Conservation (phyloP, 2,329 filamentous ascomycete species). For the Bimuria novae-zelandiae region DNA sequence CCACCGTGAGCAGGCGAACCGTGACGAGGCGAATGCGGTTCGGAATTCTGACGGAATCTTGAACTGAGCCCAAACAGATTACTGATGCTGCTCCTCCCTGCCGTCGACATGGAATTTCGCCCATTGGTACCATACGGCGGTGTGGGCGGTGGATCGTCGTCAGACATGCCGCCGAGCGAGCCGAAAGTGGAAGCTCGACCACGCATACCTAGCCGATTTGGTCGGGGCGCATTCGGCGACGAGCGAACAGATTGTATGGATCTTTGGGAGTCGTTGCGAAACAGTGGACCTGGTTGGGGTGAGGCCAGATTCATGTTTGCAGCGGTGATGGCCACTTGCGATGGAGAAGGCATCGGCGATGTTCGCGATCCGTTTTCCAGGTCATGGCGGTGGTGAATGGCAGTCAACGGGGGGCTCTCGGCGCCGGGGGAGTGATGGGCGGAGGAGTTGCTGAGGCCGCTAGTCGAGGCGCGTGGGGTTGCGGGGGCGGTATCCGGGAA, state of each 20-base stretch:
- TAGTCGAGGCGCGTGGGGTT: constrained; percentile 51
- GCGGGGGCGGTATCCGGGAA: constrained; percentile 49
- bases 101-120: constrained; percentile 80
- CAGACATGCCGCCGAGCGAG: constrained; percentile 74
- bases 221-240: constrained; percentile 61
- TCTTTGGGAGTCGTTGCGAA: constrained; percentile 64
- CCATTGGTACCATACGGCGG: constrained; percentile 48
- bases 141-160: constrained; percentile 70
- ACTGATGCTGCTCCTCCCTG: constrained; percentile 89
- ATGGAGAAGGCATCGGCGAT: constrained; percentile 54
- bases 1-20: constrained; percentile 64
- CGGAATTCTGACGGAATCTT: constrained; percentile 80
- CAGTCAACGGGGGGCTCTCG: constrained; percentile 49
- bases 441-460: constrained; percentile 43
- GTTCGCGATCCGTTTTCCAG: constrained; percentile 32
- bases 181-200: constrained; percentile 89
- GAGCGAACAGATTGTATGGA: constrained; percentile 69
- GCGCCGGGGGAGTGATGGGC: constrained; percentile 40
- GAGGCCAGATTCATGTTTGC: constrained; percentile 54
- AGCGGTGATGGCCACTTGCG: constrained; percentile 57
- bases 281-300: constrained; percentile 51
- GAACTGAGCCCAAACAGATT: constrained; percentile 78
- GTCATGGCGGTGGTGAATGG: constrained; percentile 30
- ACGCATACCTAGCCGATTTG: constrained; percentile 64
- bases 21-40: constrained; percentile 64